A percentile compares a stretch with the other conserved stretches of the same genome.
phyloP scores from a whole-genome alignment of 768 basidiomycete genomes.

The Russula griseocarnosa region DNA sequence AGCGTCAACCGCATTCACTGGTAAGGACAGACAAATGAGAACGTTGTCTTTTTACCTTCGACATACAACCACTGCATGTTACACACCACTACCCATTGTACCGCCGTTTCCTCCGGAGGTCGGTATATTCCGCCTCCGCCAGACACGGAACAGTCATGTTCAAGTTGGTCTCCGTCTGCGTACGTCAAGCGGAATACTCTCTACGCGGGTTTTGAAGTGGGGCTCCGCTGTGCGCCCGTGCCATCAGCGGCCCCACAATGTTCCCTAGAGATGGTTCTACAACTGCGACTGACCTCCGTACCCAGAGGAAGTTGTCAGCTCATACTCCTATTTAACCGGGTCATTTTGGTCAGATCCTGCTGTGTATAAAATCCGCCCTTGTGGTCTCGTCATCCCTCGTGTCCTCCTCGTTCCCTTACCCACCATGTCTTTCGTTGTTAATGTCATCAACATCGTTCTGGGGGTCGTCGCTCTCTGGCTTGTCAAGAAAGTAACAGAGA shows the following conservation, averaged over 20 bases:
- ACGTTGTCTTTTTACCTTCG: not conserved
- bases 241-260: not conserved
- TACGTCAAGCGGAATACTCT: slow-evolving; percentile 17
- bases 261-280: not conserved
- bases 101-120: not conserved
- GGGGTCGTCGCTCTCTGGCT: slow-evolving; percentile 19
- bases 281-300: slow-evolving; percentile 10
- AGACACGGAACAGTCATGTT: not conserved
- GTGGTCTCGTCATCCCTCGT: not conserved
- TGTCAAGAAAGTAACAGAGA: slow-evolving; percentile 23
- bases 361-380: slow-evolving; percentile 11
- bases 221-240: not conserved
- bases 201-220: not conserved
- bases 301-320: not conserved
- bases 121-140: not conserved
- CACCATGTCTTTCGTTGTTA: slow-evolving; percentile 18
- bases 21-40: not conserved
- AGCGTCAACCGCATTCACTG: no score
- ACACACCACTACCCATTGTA: no score
- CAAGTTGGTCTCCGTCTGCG: not conserved
- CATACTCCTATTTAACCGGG: slow-evolving; percentile 11
- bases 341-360: not conserved
- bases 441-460: slow-evolving; percentile 15
- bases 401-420: not conserved
- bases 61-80: not conserved